Conservation (phyloP, 371 early-diverging fungal species). For the Haplosporangium sp. region DNA sequence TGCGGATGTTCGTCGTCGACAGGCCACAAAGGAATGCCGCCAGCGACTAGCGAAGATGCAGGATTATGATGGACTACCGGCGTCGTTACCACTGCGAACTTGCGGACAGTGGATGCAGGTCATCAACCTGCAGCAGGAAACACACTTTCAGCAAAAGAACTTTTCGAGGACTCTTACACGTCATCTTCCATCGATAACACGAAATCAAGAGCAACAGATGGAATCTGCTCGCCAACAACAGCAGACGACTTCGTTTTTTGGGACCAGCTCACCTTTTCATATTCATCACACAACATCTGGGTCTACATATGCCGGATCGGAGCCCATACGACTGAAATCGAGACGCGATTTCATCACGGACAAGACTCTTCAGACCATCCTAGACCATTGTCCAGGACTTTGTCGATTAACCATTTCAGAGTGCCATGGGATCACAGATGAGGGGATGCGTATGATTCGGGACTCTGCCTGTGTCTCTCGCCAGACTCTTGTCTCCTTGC, state of each 20-base stretch:
- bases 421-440: slow-evolving; percentile 48
- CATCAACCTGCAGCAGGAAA: slow-evolving; percentile 49
- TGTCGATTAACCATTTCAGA: slow-evolving; percentile 45
- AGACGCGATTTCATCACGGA: slow-evolving; percentile 37
- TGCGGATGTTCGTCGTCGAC: slow-evolving; percentile 21
- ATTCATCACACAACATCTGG: background rate
- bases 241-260: too few relatives aligned
- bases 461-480: slow-evolving; percentile 26
- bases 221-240: background rate
- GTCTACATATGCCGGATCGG: background rate
- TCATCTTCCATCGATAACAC: slow-evolving; percentile 2
- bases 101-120: slow-evolving; percentile 51
- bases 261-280: too few relatives aligned
- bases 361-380: slow-evolving; percentile 29
- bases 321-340: slow-evolving; percentile 11
- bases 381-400: slow-evolving; percentile 41
- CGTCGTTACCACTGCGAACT: slow-evolving; percentile 24
- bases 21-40: slow-evolving; percentile 18
- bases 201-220: background rate
- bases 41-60: slow-evolving; percentile 21
- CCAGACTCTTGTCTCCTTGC: slow-evolving; percentile 36
- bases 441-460: slow-evolving; percentile 23
- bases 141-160: slow-evolving; percentile 14
- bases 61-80: slow-evolving; percentile 27
- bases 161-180: slow-evolving; percentile 13